These are phyloP conservation scores for Sordaria brevicollis DNA, from an alignment of 495 filamentous ascomycete genomes.

Conservation along the genomic window DNA sequence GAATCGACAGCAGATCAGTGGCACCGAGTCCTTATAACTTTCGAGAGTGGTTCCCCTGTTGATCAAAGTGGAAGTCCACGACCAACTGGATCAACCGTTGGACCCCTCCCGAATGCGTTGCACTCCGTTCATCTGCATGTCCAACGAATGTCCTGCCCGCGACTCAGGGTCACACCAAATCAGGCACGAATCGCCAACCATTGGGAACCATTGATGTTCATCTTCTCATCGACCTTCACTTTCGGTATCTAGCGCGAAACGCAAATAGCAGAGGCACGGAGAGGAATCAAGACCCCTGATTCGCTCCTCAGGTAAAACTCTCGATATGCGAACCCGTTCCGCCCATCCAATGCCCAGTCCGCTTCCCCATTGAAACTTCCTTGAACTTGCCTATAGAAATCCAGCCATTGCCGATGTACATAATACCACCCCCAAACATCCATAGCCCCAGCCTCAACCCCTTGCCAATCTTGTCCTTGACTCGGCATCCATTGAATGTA, in stretches of 20 bases:
- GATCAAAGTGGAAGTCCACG: not conserved
- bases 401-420: conserved; percentile 11
- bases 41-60: not conserved
- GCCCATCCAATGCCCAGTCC: not conserved
- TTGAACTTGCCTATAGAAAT: not conserved
- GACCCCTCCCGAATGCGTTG: not conserved
- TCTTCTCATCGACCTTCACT: not conserved
- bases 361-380: not conserved
- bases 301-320: not conserved
- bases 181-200: not conserved
- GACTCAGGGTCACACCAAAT: not conserved
- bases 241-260: not conserved
- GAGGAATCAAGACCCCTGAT: not conserved
- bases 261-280: not conserved
- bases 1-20: not conserved
- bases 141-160: not conserved
- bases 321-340: not conserved
- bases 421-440: conserved; percentile 1
- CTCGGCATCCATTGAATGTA: not conserved
- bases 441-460: not conserved
- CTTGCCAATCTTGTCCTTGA: not conserved
- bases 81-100: not conserved
- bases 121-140: not conserved
- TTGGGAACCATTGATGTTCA: not conserved
- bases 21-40: not conserved